A percentile compares a stretch with the other conserved stretches of the same genome.
phyloP scores from a whole-genome alignment of 108 stramenopile species.

The Chaetoceros tenuissimus region DNA sequence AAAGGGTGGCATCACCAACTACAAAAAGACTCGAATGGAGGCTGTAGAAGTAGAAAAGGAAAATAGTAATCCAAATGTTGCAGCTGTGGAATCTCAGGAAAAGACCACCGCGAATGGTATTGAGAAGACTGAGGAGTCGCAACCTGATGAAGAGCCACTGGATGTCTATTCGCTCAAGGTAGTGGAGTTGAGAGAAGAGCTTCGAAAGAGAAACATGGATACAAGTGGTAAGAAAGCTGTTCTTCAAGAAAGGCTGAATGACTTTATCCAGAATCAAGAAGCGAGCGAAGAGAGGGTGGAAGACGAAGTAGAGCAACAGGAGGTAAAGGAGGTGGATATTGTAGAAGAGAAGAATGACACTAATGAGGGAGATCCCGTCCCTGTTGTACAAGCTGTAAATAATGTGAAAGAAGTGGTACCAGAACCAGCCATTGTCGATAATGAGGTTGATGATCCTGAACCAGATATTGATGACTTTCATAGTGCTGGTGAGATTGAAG shows the following conservation, averaged over 20 bases:
- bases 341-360: not conserved
- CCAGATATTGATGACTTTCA: not conserved
- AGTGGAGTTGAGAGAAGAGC: conserved; percentile 32
- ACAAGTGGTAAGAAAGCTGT: conserved; percentile 36
- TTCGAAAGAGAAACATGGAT: conserved; percentile 23
- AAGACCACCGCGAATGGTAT: not conserved
- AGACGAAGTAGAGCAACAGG: conserved; percentile 10
- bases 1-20: too few relatives aligned
- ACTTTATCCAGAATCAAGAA: too few relatives aligned
- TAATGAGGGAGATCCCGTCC: not conserved
- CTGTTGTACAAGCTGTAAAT: too few relatives aligned
- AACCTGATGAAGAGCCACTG: not conserved
- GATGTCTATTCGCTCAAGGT: conserved; percentile 38
- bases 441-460: not conserved
- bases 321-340: conserved; percentile 6
- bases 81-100: not conserved
- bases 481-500: not conserved
- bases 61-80: not conserved
- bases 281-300: too few relatives aligned
- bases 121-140: not conserved
- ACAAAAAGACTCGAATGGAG: too few relatives aligned
- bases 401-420: not conserved
- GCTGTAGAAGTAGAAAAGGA: too few relatives aligned
- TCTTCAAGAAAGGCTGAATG: conserved; percentile 25
- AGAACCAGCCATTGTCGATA: not conserved